Conservation (phyloP, 495 filamentous ascomycete genomes). For the Hamigera avellanea region DNA sequence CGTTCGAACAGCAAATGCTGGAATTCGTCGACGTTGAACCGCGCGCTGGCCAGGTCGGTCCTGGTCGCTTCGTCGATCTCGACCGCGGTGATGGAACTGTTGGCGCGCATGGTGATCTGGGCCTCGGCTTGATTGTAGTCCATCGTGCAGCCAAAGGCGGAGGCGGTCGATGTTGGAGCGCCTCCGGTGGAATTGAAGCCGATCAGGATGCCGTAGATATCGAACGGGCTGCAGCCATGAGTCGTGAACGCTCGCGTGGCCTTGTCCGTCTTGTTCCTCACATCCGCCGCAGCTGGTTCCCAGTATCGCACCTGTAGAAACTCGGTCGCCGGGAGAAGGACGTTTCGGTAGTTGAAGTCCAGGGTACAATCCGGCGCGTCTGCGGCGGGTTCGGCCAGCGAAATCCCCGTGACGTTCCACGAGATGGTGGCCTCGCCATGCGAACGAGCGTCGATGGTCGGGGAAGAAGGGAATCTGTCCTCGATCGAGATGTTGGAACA, state of each 20-base stretch:
- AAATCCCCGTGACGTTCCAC: conserved; percentile 21
- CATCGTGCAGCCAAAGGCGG: conserved; percentile 26
- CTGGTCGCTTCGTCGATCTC: conserved; percentile 11
- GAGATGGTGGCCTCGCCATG: conserved; percentile 10
- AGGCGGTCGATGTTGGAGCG: conserved; percentile 12
- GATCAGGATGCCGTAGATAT: conserved; percentile 28
- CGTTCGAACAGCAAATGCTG: conserved; percentile 22
- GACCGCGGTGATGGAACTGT: conserved; percentile 26
- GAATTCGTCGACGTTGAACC: conserved; percentile 27
- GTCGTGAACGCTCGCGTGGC: conserved; percentile 15
- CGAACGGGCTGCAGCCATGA: conserved; percentile 21
- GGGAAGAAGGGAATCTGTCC: conserved; percentile 8
- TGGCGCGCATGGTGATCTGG: conserved; percentile 25
- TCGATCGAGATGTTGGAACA: conserved; percentile 16
- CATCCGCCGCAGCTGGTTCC: conserved; percentile 19
- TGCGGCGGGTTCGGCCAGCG: conserved; percentile 10
- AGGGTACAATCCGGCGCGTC: conserved; percentile 12
- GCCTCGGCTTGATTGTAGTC: conserved; percentile 22
- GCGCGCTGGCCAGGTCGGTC: conserved; percentile 6
- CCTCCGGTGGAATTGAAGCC: conserved; percentile 19
- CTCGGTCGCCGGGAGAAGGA: too few relatives aligned
- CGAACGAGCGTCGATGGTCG: conserved; percentile 13
- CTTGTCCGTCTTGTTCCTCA: conserved; percentile 2
- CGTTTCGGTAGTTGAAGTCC: too few relatives aligned
- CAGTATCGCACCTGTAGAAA: conserved; percentile 31